Evolutionary conservation across 225 moss, liverwort and hornwort species (phyloP), one percentile per base, ranked within the genome.

Genomic region (Sphagnum contortum): DNA sequence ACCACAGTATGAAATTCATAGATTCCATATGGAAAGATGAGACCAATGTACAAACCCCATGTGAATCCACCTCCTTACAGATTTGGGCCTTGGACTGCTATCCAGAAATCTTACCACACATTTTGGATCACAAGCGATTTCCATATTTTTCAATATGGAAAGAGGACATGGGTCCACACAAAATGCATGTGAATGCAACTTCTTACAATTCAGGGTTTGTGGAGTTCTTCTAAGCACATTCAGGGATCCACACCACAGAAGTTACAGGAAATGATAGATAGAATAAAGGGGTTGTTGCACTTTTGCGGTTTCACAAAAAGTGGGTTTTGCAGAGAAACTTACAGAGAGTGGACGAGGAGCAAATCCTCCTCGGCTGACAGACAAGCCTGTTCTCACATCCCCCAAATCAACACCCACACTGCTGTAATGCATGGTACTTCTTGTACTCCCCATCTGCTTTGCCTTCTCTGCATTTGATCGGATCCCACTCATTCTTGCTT

Each of bases 301-400:
- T 29, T 29, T 29, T 29, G 29, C 29, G 1, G 29, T 29, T 29
- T 29, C 29, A 29, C 29, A 29, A 0, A 29, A 29, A 29, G 29
- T 29, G 0, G 29, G 29, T 29, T 29, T 29, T 29, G 29, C 29
- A 29, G 29, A 29, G 59, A 63, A 57, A 59, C 75, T 85, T 71
- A 98, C 93, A 74, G 76, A 69, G 55, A 98, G 74, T 51, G 98
- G 91, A 53, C 85, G 79, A 48, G 98, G 98, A 45, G 98, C 98
- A 69, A 85, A 89, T 61, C 98, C 98, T 68, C 77, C 82, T 2
- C 89, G 75, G 78, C 86, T 98, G 58, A 91, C 77, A 4, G 98
- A 82, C 59, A 98, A 53, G 12, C 98, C 98, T n/a, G 93, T 98
- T 77, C 68, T 91, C 1, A 71, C 77, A 76, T 98, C 98, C 12